These are phyloP conservation scores for Oryza officinalis DNA, from an alignment of 176 grass and related monocot species.

Conservation along the genomic window DNA sequence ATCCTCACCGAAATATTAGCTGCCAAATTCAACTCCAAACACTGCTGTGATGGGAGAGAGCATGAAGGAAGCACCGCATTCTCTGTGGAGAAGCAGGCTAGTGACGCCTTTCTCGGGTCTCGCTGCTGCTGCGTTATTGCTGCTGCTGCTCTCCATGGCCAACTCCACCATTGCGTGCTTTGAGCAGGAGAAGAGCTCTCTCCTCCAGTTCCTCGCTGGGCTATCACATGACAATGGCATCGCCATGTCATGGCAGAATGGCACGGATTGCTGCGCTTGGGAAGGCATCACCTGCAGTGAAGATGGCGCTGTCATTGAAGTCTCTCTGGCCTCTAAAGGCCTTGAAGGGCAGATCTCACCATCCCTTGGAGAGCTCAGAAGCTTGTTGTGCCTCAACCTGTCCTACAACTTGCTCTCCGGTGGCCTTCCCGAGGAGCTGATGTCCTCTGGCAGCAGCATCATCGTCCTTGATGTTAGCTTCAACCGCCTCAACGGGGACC, in stretches of 20 bases:
- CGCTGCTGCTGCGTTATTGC: background rate
- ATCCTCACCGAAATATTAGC: too few species aligned
- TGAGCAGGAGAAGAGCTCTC: slow-evolving; percentile 4
- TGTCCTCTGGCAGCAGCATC: slow-evolving; percentile 15
- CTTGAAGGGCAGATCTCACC: slow-evolving; percentile 46
- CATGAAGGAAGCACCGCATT: too few species aligned
- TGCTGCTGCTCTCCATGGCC: background rate
- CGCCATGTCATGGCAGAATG: slow-evolving; percentile 17
- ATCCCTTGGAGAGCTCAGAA: slow-evolving; percentile 29
- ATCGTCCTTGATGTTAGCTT: slow-evolving; percentile 25
- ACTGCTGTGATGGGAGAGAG: too few species aligned
- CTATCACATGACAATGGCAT: slow-evolving; percentile 20
- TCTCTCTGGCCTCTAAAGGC: slow-evolving; percentile 28
- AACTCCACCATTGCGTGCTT: slow-evolving; percentile 46
- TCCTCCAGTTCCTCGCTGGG: slow-evolving; percentile 31
- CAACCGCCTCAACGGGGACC: background rate
- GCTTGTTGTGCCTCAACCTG: slow-evolving; percentile 36
- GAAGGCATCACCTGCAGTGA: slow-evolving; percentile 39
- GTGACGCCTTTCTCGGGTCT: background rate
- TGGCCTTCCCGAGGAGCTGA: background rate
- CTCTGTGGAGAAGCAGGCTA: too few species aligned
- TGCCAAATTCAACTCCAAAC: too few species aligned
- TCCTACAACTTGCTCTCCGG: slow-evolving; percentile 42
- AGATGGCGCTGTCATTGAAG: background rate
- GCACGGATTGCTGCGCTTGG: slow-evolving; percentile 43